phyloP scores from a whole-genome alignment of 495 filamentous ascomycete genomes.

The Penicillium samsonianum region DNA sequence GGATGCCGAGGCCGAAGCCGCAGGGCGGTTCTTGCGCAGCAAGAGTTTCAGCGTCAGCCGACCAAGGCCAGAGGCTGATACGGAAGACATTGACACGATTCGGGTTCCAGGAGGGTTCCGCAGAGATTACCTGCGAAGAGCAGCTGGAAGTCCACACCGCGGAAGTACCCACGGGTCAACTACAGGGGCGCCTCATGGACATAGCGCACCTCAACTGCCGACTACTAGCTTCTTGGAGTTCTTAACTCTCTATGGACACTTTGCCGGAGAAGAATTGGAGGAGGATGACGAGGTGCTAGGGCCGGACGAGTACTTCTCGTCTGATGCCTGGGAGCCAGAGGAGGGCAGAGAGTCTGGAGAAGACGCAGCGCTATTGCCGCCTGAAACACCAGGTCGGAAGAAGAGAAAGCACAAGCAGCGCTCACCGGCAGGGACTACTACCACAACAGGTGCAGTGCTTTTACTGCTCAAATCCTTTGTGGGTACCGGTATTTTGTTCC shows the following conservation, averaged over 20 bases:
- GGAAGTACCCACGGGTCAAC: slow-evolving; percentile 45
- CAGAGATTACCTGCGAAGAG: slow-evolving; percentile 77
- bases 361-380: slow-evolving; percentile 75
- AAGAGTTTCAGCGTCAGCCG: slow-evolving; percentile 80
- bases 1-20: slow-evolving; percentile 62
- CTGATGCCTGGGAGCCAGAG: slow-evolving; percentile 61
- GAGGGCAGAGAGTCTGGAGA: slow-evolving; percentile 76
- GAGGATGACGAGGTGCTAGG: slow-evolving; percentile 88
- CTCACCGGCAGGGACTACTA: slow-evolving; percentile 68
- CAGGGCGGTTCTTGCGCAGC: slow-evolving; percentile 62
- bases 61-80: slow-evolving; percentile 74
- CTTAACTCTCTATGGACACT: slow-evolving; percentile 91
- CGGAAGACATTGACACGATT: slow-evolving; percentile 81
- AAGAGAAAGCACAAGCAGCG: slow-evolving; percentile 70
- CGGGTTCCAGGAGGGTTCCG: slow-evolving; percentile 92
- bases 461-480: slow-evolving; percentile 95
- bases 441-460: slow-evolving; percentile 70
- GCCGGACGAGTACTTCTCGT: slow-evolving; percentile 83
- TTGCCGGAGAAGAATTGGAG: slow-evolving; percentile 92
- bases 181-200: slow-evolving; percentile 37
- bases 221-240: slow-evolving; percentile 95
- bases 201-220: slow-evolving; percentile 63
- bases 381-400: slow-evolving; percentile 61
- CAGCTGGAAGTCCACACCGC: slow-evolving; percentile 60
- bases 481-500: slow-evolving; percentile 94